A percentile compares a stretch with the other conserved stretches of the same genome.
Conservation (phyloP, 2,329 filamentous ascomycete genomes). For the Tricladium varicosporioides region DNA sequence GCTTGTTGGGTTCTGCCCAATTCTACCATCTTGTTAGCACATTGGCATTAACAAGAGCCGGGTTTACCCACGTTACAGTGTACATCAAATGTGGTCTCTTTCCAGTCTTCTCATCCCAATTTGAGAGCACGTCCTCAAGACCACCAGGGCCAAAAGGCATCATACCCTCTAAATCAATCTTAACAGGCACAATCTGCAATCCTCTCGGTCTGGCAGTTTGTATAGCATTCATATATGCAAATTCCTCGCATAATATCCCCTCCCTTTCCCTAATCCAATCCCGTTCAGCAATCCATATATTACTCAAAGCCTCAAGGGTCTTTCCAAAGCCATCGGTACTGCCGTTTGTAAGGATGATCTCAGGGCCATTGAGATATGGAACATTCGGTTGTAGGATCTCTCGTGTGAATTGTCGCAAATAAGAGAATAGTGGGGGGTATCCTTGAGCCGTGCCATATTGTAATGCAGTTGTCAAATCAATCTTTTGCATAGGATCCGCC, state of each 20-base stretch:
- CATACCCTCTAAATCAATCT: conserved; percentile 80
- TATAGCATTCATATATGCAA: conserved; percentile 76
- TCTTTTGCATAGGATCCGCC: conserved; percentile 61
- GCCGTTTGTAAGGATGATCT: conserved; percentile 77
- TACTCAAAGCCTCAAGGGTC: conserved; percentile 69
- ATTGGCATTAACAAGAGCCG: conserved; percentile 1
- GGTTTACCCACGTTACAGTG: conserved; percentile 72
- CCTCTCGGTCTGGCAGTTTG: conserved; percentile 58
- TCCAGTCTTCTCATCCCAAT: conserved; percentile 76
- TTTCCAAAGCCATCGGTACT: conserved; percentile 85
- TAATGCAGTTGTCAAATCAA: conserved; percentile 77
- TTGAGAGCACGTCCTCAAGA: conserved; percentile 72
- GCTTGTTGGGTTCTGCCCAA: conserved; percentile 87
- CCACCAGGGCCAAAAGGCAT: conserved; percentile 68
- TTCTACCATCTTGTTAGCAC: conserved; percentile 43
- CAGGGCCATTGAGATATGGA: conserved; percentile 73
- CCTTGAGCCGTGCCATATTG: conserved; percentile 86
- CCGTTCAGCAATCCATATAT: conserved; percentile 69
- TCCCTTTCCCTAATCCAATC: conserved; percentile 68
- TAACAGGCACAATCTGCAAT: conserved; percentile 69
- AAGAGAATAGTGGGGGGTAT: conserved; percentile 74
- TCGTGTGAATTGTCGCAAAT: conserved; percentile 74
- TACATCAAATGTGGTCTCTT: conserved; percentile 82
- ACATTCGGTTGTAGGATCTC: conserved; percentile 77
- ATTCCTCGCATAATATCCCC: conserved; percentile 77